phyloP scores from a whole-genome alignment of 495 filamentous ascomycete species.

The Neurospora terricola region DNA sequence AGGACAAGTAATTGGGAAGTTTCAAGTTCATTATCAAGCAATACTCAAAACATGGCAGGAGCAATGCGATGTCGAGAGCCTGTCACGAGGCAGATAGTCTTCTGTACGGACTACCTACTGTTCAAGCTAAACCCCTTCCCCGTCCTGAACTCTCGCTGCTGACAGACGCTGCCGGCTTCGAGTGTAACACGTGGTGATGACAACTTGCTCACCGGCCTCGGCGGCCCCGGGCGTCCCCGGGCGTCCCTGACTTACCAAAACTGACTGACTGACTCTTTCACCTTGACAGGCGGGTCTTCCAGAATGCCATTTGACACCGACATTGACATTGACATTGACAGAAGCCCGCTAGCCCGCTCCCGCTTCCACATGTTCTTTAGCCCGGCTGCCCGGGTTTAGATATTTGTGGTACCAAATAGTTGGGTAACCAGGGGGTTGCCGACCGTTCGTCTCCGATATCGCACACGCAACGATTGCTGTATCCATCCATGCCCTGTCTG shows the following conservation, averaged over 20 bases:
- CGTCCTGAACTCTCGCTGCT: neutral
- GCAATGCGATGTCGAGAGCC: neutral
- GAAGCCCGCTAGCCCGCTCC: neutral
- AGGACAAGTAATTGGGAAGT: neutral
- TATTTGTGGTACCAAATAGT: neutral
- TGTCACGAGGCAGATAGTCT: neutral
- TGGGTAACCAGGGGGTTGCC: neutral
- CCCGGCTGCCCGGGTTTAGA: neutral
- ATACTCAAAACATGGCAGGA: neutral
- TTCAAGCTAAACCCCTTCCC: neutral
- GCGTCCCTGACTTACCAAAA: neutral
- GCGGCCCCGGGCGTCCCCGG: neutral
- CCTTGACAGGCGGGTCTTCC: neutral
- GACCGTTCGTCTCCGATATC: neutral
- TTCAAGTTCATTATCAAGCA: neutral
- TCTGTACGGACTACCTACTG: neutral
- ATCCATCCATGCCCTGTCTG: neutral
- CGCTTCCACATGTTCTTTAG: neutral
- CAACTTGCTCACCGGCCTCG: neutral
- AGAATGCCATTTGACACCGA: neutral
- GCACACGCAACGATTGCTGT: neutral
- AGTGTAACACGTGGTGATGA: neutral
- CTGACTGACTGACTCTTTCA: neutral
- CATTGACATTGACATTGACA: neutral
- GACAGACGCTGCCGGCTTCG: neutral